Evolutionary conservation across 2,329 filamentous ascomycete genomes (phyloP).

Genomic region (Tolypocladium guangdongense): DNA sequence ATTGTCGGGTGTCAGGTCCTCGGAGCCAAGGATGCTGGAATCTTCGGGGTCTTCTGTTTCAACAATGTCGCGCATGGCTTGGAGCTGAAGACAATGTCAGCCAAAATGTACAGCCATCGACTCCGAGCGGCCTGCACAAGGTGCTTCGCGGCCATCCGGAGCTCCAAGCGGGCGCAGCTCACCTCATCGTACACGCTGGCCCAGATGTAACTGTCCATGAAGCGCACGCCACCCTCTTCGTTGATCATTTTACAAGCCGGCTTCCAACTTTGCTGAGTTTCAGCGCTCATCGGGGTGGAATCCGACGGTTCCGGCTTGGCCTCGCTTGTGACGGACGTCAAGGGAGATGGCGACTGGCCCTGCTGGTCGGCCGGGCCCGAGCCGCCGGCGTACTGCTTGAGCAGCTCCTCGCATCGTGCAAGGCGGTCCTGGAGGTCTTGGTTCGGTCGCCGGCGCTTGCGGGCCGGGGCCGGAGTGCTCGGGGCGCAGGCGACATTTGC

Average conservation of each 20-base stretch:
- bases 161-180: slow-evolving; percentile 9
- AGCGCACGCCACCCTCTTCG: slow-evolving; percentile 43
- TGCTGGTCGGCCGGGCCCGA: slow-evolving; percentile 14
- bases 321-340: slow-evolving; percentile 6
- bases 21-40: slow-evolving; percentile 35
- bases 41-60: slow-evolving; percentile 39
- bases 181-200: slow-evolving; percentile 46
- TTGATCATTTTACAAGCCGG: slow-evolving; percentile 42
- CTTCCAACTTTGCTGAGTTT: slow-evolving; percentile 25
- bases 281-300: slow-evolving; percentile 17
- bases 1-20: slow-evolving; percentile 39
- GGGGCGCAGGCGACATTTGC: slow-evolving; percentile 49
- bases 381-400: slow-evolving; percentile 44
- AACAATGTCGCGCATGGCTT: slow-evolving; percentile 48
- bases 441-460: slow-evolving; percentile 48
- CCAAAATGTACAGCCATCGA: too few relatives aligned
- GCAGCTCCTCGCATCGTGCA: slow-evolving; percentile 45
- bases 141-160: neutral
- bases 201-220: slow-evolving; percentile 46
- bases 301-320: slow-evolving; percentile 14
- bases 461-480: slow-evolving; percentile 47
- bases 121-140: too few relatives aligned
- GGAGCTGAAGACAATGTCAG: slow-evolving; percentile 27
- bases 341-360: slow-evolving; percentile 5
- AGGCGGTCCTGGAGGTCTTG: slow-evolving; percentile 51